These are phyloP conservation scores for Geranium brycei DNA, from an alignment of 345 rosid genomes.

Conservation along the genomic window DNA sequence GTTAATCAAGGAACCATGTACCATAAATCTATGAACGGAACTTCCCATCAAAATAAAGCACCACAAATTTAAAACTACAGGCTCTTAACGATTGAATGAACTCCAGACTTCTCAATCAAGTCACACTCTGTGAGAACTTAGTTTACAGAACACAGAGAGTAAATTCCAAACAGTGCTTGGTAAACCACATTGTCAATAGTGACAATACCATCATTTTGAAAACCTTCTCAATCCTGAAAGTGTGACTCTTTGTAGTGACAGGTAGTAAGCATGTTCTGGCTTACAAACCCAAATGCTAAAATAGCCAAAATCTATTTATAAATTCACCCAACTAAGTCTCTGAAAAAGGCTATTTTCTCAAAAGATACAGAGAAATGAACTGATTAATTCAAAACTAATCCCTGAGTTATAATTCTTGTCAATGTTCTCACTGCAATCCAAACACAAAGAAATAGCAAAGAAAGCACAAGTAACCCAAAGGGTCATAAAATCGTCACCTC, in stretches of 20 bases:
- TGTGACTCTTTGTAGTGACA: no score
- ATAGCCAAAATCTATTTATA: no score
- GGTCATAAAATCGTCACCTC: conserved; percentile 28
- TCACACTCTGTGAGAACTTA: background rate
- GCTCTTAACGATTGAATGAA: background rate
- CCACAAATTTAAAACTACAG: no score
- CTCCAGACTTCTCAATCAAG: background rate
- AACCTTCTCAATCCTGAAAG: no score
- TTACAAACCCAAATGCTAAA: no score
- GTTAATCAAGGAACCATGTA: background rate
- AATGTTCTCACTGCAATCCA: background rate
- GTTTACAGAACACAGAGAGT: background rate
- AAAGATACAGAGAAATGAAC: background rate
- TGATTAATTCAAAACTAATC: background rate
- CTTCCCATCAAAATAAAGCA: background rate
- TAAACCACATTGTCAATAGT: no score
- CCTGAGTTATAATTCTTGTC: background rate
- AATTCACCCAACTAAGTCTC: background rate
- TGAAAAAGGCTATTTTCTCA: background rate
- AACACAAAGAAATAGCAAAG: background rate
- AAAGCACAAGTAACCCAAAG: no score
- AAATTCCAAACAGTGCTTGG: no score
- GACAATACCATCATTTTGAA: no score
- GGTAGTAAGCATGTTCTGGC: no score
- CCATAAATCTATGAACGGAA: background rate